phyloP scores from a whole-genome alignment of 2,329 filamentous ascomycete species.

The Xylariales sp. region DNA sequence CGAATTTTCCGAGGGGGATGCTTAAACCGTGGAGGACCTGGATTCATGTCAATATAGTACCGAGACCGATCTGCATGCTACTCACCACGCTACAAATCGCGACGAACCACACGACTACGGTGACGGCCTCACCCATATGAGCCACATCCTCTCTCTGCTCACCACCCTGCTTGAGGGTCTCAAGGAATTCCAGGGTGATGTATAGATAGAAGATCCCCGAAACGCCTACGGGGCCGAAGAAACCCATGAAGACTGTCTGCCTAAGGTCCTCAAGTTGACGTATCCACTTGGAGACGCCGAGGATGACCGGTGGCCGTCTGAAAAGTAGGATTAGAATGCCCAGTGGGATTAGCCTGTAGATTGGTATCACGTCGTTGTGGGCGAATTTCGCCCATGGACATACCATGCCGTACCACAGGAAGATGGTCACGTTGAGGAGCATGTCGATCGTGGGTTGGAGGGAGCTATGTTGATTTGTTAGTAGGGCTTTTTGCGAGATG shows the following conservation, averaged over 20 bases:
- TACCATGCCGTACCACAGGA: conserved; percentile 86
- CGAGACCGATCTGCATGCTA: conserved; percentile 14
- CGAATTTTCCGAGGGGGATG: conserved; percentile 69
- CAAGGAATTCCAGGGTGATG: conserved; percentile 71
- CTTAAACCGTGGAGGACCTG: conserved; percentile 76
- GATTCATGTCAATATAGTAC: neutral
- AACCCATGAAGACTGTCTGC: conserved; percentile 82
- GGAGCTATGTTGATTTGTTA: conserved; percentile 36
- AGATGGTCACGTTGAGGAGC: conserved; percentile 83
- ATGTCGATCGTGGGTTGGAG: conserved; percentile 94
- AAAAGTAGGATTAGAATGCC: conserved; percentile 73
- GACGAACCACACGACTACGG: conserved; percentile 80
- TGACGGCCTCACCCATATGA: conserved; percentile 60
- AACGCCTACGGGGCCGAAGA: conserved; percentile 90
- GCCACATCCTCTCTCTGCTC: conserved; percentile 60
- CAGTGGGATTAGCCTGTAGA: conserved; percentile 67
- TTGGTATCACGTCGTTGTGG: conserved; percentile 62
- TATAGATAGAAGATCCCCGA: conserved; percentile 89
- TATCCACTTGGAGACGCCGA: conserved; percentile 68
- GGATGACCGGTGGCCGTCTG: conserved; percentile 71
- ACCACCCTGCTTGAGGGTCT: conserved; percentile 51
- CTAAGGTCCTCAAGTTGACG: conserved; percentile 70
- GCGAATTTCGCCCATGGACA: conserved; percentile 74
- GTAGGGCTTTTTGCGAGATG: neutral
- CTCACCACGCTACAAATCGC: conserved; percentile 76